Evolutionary conservation across 768 basidiomycete genomes (phyloP).

Genomic region (Fibroporia radiculosa): DNA sequence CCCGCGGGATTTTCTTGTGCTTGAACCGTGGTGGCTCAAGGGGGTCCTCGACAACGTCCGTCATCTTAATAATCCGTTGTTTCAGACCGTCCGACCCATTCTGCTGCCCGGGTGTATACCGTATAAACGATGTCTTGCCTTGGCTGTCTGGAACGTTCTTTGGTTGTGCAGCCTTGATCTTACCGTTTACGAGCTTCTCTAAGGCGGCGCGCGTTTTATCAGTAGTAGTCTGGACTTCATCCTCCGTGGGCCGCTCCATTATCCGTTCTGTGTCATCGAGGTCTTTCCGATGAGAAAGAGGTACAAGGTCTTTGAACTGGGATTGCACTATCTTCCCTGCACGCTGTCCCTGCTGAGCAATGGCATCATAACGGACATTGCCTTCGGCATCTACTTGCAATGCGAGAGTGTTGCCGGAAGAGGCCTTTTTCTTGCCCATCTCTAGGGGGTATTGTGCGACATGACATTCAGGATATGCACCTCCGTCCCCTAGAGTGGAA

Average conservation of each 20-base stretch:
- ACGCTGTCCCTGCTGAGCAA: conserved; percentile 91
- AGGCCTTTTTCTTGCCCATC: conserved; percentile 93
- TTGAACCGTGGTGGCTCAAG: conserved; percentile 96
- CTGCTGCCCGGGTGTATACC: conserved; percentile 95
- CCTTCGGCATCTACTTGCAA: conserved; percentile 96
- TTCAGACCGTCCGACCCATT: conserved; percentile 62
- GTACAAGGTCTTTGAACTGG: conserved; percentile 96
- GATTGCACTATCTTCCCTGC: conserved; percentile 83
- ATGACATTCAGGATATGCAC: conserved; percentile 92
- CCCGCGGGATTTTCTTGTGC: conserved; percentile 97
- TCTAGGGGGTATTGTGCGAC: conserved; percentile 95
- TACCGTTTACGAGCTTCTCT: conserved; percentile 88
- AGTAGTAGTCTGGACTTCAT: conserved; percentile 84
- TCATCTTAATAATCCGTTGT: conserved; percentile 99
- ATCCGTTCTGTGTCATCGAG: conserved; percentile 59
- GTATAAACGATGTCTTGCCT: conserved; percentile 83
- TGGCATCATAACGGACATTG: conserved; percentile 94
- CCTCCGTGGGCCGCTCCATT: conserved; percentile 93
- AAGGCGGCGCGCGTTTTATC: conserved; percentile 87
- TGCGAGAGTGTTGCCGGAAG: conserved; percentile 90
- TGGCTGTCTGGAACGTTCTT: conserved; percentile 86
- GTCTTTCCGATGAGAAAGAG: conserved; percentile 83
- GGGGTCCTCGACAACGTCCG: conserved; percentile 95
- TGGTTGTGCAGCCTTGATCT: conserved; percentile 98
- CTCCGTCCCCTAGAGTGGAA: conserved; percentile 57